These are phyloP conservation scores for Nannizzia gypsea DNA, from an alignment of 2,329 filamentous ascomycete genomes.

Conservation along the genomic window DNA sequence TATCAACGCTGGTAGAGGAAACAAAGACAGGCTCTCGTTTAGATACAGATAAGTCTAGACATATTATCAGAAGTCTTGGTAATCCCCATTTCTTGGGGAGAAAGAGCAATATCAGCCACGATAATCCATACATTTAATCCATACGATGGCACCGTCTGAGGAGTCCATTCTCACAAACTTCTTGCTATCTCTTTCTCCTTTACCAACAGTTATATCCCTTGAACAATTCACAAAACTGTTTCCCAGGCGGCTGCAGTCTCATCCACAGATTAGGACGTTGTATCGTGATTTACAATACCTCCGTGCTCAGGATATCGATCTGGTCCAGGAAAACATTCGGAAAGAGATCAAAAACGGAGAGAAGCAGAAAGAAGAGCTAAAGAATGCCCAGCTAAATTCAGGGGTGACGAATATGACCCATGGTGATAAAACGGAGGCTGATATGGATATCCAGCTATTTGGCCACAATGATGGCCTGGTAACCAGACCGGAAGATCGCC, in stretches of 20 bases:
- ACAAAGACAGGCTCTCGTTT: not conserved
- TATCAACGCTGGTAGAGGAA: not conserved
- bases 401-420: constrained; percentile 25
- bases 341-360: constrained; percentile 27
- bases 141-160: constrained; percentile 62
- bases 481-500: constrained; percentile 33
- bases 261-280: constrained; percentile 55
- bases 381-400: constrained; percentile 22
- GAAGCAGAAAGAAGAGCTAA: constrained; percentile 29
- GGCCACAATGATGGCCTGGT: constrained; percentile 34
- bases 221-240: constrained; percentile 67
- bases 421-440: constrained; percentile 29
- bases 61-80: not conserved
- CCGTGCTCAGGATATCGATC: constrained; percentile 56
- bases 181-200: constrained; percentile 61
- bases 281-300: constrained; percentile 72
- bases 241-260: constrained; percentile 52
- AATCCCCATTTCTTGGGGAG: not conserved
- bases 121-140: not conserved
- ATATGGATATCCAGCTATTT: constrained; percentile 48
- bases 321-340: constrained; percentile 46
- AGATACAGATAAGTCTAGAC: not conserved
- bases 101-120: not conserved
- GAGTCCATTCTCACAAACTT: constrained; percentile 64
- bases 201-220: constrained; percentile 62